phyloP scores from a whole-genome alignment of 257 asterid genomes.

The Nicotiana benthamiana region DNA sequence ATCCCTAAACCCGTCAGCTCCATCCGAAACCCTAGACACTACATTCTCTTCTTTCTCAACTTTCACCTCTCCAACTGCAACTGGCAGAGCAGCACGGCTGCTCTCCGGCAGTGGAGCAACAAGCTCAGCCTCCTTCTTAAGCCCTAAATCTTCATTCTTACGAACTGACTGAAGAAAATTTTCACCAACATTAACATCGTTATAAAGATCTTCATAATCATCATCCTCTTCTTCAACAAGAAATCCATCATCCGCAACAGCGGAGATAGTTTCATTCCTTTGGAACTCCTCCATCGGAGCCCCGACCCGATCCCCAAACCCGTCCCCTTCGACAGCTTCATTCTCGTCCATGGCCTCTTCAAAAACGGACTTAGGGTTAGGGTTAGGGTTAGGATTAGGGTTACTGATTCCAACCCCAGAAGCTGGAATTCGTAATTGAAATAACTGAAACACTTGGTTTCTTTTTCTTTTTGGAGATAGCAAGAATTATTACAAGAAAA shows the following conservation, averaged over 20 bases:
- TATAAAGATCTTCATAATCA: conserved; percentile 90
- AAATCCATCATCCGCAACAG: conserved; percentile 68
- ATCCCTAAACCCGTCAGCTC: too few relatives aligned
- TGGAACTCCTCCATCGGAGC: conserved; percentile 60
- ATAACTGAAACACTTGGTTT: too few relatives aligned
- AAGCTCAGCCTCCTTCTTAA: too few relatives aligned
- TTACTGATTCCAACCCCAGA: too few relatives aligned
- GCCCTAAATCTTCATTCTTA: conserved; percentile 37
- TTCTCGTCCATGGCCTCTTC: conserved; percentile 7
- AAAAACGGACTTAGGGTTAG: conserved; percentile 5
- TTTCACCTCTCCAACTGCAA: too few relatives aligned
- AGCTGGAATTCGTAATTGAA: too few relatives aligned
- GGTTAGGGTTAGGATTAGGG: conserved; percentile 15
- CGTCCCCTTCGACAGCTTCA: conserved; percentile 21
- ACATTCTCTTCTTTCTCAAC: too few relatives aligned
- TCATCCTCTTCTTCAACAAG: conserved; percentile 76
- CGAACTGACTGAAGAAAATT: conserved; percentile 61
- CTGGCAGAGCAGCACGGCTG: too few relatives aligned
- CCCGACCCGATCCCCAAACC: conserved; percentile 23
- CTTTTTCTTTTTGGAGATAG: too few relatives aligned
- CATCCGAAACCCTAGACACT: too few relatives aligned
- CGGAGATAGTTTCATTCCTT: conserved; percentile 73
- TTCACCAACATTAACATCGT: conserved; percentile 94
- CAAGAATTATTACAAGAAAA: too few relatives aligned
- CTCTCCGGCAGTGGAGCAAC: too few relatives aligned